phyloP scores from a whole-genome alignment of 768 basidiomycete species.

The Leccinum arenicola region DNA sequence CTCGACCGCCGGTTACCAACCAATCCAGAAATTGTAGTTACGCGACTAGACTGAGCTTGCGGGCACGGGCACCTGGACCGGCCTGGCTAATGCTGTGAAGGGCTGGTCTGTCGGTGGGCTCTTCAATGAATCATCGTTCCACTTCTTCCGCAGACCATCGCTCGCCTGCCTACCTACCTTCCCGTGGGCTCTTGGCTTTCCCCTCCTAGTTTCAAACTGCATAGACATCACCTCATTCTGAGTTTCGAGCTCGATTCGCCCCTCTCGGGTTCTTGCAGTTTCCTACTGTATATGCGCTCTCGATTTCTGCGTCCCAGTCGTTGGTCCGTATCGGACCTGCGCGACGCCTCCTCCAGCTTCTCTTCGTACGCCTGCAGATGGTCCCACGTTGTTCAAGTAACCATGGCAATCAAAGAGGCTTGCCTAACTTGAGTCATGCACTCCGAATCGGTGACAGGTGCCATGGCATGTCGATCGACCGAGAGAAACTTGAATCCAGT shows the following conservation, averaged over 20 bases:
- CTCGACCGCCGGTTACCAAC: background rate
- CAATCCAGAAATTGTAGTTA: background rate
- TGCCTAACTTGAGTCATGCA: background rate
- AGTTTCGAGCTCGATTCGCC: constrained; percentile 24
- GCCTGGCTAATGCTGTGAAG: background rate
- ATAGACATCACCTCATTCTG: constrained; percentile 9
- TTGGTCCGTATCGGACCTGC: constrained; percentile 9
- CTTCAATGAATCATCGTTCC: background rate
- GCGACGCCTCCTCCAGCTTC: constrained; percentile 30
- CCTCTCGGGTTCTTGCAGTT: constrained; percentile 25
- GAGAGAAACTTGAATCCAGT: background rate
- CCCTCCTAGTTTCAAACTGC: background rate
- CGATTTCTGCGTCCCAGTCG: constrained; percentile 30
- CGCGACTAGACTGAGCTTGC: background rate
- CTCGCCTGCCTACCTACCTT: too few species aligned
- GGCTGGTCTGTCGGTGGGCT: background rate
- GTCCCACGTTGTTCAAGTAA: background rate
- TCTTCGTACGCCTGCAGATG: constrained; percentile 42
- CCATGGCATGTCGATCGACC: background rate
- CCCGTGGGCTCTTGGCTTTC: too few species aligned
- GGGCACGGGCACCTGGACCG: background rate
- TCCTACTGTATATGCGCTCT: constrained; percentile 8
- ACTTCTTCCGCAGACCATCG: background rate
- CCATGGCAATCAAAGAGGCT: background rate
- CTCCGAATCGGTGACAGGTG: background rate